Percentiles rank a stretch among this genome's conserved stretches.
phyloP scores from a whole-genome alignment of 1,284 basidiomycete genomes.

The Ustanciosporium gigantosporum region DNA sequence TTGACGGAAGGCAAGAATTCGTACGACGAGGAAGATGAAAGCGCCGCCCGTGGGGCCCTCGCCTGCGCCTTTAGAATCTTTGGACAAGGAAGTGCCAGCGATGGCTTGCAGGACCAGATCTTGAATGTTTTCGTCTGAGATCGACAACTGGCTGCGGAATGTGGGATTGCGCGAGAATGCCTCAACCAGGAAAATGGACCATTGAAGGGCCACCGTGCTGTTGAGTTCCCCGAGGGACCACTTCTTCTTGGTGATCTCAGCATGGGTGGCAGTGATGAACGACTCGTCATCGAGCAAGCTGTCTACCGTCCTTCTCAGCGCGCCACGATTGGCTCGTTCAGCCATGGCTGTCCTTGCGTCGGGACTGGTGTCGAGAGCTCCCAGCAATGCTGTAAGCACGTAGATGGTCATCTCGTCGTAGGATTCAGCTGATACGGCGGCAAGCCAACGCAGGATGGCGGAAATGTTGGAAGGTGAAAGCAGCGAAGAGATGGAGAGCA shows the following conservation, averaged over 20 bases:
- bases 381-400: slow-evolving; percentile 71
- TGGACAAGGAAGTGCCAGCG: slow-evolving; percentile 34
- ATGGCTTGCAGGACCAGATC: slow-evolving; percentile 40
- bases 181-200: slow-evolving; percentile 70
- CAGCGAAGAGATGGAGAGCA: slow-evolving; percentile 50
- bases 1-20: slow-evolving; percentile 60
- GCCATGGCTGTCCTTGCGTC: slow-evolving; percentile 61
- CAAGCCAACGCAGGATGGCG: slow-evolving; percentile 39
- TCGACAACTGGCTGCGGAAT: slow-evolving; percentile 43
- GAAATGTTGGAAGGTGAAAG: slow-evolving; percentile 39
- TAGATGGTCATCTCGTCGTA: slow-evolving; percentile 68
- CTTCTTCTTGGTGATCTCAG: slow-evolving; percentile 42
- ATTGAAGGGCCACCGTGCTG: slow-evolving; percentile 77
- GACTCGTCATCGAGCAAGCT: slow-evolving; percentile 46
- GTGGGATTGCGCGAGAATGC: slow-evolving; percentile 44
- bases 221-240: slow-evolving; percentile 79
- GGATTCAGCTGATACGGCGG: slow-evolving; percentile 39
- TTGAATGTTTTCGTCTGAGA: slow-evolving; percentile 46
- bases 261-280: slow-evolving; percentile 56
- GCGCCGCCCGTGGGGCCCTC: slow-evolving; percentile 78
- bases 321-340: slow-evolving; percentile 32
- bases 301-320: slow-evolving; percentile 27
- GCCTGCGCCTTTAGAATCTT: slow-evolving; percentile 67
- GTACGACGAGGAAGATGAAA: slow-evolving; percentile 72
- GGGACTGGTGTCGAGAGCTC: slow-evolving; percentile 70